phyloP scores from a whole-genome alignment of 352 stramenopile species.

The Phytophthora foliorum region DNA sequence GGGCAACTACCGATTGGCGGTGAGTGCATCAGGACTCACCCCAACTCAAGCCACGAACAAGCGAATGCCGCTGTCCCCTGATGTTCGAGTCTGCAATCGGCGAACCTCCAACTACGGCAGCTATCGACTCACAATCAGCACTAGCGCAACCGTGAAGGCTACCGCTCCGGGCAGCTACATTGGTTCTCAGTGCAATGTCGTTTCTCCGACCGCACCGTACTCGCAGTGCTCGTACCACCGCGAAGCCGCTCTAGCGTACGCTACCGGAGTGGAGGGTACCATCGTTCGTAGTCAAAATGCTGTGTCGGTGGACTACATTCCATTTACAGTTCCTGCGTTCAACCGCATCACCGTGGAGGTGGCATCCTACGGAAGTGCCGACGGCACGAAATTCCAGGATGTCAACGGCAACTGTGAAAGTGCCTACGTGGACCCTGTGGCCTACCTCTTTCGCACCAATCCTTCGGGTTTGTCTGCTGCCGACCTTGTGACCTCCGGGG shows the following conservation, averaged over 20 bases:
- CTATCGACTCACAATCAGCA: slow-evolving; percentile 69
- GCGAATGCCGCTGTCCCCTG: slow-evolving; percentile 44
- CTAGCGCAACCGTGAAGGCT: slow-evolving; percentile 42
- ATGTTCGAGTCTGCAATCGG: slow-evolving; percentile 55
- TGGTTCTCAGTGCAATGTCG: slow-evolving; percentile 59
- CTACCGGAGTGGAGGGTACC: slow-evolving; percentile 56
- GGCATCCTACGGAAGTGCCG: slow-evolving; percentile 57
- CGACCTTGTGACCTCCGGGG: slow-evolving; percentile 60
- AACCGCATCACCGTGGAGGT: slow-evolving; percentile 70
- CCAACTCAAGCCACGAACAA: slow-evolving; percentile 50
- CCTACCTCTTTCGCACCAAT: slow-evolving; percentile 66
- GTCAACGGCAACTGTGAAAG: slow-evolving; percentile 73
- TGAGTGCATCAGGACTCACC: slow-evolving; percentile 66
- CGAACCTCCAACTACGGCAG: slow-evolving; percentile 74
- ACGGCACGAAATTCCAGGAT: slow-evolving; percentile 55
- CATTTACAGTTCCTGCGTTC: slow-evolving; percentile 58
- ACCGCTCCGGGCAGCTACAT: slow-evolving; percentile 62
- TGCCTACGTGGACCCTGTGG: slow-evolving; percentile 71
- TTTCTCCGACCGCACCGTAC: slow-evolving; percentile 48
- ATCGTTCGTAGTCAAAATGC: slow-evolving; percentile 51
- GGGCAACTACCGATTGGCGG: slow-evolving; percentile 66
- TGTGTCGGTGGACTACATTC: slow-evolving; percentile 71
- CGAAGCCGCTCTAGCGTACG: slow-evolving; percentile 47
- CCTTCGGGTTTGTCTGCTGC: slow-evolving; percentile 36
- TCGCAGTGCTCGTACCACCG: slow-evolving; percentile 62